Conservation (phyloP, 768 basidiomycete genomes). For the Hygrocybe punicea region DNA sequence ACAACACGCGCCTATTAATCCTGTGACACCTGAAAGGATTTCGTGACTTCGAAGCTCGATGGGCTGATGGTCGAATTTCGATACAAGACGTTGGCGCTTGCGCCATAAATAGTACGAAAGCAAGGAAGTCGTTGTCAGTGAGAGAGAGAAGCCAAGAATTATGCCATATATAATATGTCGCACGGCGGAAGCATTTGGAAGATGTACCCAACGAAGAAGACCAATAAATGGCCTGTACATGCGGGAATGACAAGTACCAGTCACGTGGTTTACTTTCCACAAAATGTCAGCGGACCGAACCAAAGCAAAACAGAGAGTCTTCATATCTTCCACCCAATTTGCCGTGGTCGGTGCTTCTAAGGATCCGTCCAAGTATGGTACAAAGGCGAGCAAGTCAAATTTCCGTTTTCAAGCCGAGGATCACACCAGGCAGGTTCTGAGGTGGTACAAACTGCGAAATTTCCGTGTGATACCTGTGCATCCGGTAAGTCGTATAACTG, state of each 20-base stretch:
- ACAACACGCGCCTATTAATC: constrained; percentile 67
- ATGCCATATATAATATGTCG: constrained; percentile 46
- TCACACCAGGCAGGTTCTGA: constrained; percentile 50
- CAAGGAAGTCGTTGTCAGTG: constrained; percentile 66
- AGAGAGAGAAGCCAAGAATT: constrained; percentile 72
- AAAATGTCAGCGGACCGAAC: constrained; percentile 5
- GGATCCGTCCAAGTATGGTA: constrained; percentile 74
- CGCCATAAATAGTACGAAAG: constrained; percentile 51
- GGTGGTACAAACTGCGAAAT: constrained; percentile 67
- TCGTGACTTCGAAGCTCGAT: constrained; percentile 76
- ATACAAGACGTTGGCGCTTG: constrained; percentile 42
- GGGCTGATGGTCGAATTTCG: constrained; percentile 47
- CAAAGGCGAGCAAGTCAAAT: constrained; percentile 46
- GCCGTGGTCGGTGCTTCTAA: constrained; percentile 85
- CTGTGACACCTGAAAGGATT: constrained; percentile 73
- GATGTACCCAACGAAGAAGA: constrained; percentile 34
- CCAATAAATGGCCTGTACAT: no score
- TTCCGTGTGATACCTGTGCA: constrained; percentile 70
- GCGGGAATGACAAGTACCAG: no score
- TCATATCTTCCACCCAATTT: constrained; percentile 59
- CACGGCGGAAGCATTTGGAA: constrained; percentile 24
- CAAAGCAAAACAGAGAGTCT: constrained; percentile 46
- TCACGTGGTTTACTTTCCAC: background rate
- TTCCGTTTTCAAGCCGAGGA: background rate
- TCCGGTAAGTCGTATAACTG: constrained; percentile 46